phyloP scores from a whole-genome alignment of 495 filamentous ascomycete genomes.

The Penicillium paradoxum region DNA sequence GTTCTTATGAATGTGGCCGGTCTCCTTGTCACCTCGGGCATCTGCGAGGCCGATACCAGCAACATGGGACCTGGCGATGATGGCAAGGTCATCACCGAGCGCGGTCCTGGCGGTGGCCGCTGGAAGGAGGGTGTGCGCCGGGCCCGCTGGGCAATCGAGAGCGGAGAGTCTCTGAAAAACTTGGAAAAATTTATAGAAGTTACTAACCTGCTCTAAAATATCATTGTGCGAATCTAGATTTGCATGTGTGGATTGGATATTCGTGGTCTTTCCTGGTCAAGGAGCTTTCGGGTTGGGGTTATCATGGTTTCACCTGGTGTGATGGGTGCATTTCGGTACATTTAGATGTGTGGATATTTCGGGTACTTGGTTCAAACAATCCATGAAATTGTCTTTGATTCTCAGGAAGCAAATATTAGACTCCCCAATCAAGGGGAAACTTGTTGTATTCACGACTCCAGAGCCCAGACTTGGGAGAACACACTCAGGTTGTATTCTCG shows the following conservation, averaged over 20 bases:
- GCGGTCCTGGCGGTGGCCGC: slow-evolving; percentile 74
- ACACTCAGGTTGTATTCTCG: background rate
- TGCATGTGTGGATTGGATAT: background rate
- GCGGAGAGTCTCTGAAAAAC: slow-evolving; percentile 71
- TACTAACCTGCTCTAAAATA: slow-evolving; percentile 37
- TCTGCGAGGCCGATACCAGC: slow-evolving; percentile 78
- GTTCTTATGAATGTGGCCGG: slow-evolving; percentile 92
- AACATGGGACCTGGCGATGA: slow-evolving; percentile 71
- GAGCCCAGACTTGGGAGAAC: background rate
- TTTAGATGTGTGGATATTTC: background rate
- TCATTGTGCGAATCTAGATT: background rate
- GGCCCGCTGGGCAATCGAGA: slow-evolving; percentile 77
- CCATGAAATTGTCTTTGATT: background rate
- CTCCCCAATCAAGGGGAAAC: background rate
- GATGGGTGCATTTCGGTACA: background rate
- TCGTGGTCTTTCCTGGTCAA: background rate
- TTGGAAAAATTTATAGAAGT: slow-evolving; percentile 65
- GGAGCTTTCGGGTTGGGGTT: background rate
- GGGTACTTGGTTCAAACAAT: background rate
- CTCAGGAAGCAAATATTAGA: background rate
- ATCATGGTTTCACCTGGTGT: background rate
- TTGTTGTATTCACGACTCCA: background rate
- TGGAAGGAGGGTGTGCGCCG: slow-evolving; percentile 91
- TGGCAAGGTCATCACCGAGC: slow-evolving; percentile 68
- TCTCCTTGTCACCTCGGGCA: slow-evolving; percentile 72